A percentile compares a stretch with the other conserved stretches of the same genome.
These are phyloP conservation scores for Starmerella floricola DNA, from an alignment of 805 yeast species.

Conservation along the genomic window DNA sequence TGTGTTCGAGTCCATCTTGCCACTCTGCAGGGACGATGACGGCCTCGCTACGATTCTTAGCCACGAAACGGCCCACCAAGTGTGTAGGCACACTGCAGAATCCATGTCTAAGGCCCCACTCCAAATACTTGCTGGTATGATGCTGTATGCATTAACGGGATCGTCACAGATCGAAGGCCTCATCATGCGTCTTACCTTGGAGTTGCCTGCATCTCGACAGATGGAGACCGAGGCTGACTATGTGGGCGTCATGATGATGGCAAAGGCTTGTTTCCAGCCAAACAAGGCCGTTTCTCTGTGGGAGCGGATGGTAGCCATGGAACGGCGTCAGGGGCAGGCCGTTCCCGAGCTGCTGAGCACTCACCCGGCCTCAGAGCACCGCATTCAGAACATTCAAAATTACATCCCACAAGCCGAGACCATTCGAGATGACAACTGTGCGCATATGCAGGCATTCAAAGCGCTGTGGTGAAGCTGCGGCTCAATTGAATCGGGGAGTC, in stretches of 20 bases:
- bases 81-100: slow-evolving; percentile 86
- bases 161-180: slow-evolving; percentile 41
- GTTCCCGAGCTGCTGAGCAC: slow-evolving; percentile 63
- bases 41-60: slow-evolving; percentile 91
- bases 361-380: slow-evolving; percentile 72
- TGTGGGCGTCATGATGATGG: slow-evolving; percentile 85
- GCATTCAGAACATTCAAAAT: slow-evolving; percentile 52
- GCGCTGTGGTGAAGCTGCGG: background rate
- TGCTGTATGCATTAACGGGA: slow-evolving; percentile 53
- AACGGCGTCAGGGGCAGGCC: slow-evolving; percentile 28
- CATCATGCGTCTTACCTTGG: slow-evolving; percentile 43
- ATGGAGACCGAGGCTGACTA: slow-evolving; percentile 96
- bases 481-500: no score
- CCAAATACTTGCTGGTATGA: slow-evolving; percentile 41
- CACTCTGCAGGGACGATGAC: slow-evolving; percentile 68
- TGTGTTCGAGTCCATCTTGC: slow-evolving; percentile 66
- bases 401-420: slow-evolving; percentile 43
- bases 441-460: slow-evolving; percentile 1
- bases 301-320: slow-evolving; percentile 60
- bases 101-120: slow-evolving; percentile 67
- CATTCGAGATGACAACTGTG: slow-evolving; percentile 7
- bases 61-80: slow-evolving; percentile 88
- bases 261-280: slow-evolving; percentile 78
- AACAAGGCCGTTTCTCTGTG: slow-evolving; percentile 63
- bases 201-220: slow-evolving; percentile 76